Evolutionary conservation across 192 early-diverging fungal genomes (phyloP).

Genomic region (Podila horticola): DNA sequence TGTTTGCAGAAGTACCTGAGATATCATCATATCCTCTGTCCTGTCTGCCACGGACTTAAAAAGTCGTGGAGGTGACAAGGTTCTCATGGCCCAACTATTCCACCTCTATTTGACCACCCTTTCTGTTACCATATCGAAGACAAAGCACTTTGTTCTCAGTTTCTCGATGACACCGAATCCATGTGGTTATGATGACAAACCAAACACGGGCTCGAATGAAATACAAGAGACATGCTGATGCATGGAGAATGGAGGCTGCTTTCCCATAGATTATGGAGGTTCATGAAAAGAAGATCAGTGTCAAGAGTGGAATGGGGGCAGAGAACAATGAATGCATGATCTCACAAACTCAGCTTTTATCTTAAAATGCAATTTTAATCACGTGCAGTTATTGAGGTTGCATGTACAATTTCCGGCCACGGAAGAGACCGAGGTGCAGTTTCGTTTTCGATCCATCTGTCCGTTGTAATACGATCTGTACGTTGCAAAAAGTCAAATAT

Average conservation of each 20-base stretch:
- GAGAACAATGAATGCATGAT: neutral
- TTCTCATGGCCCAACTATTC: neutral
- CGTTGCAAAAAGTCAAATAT: neutral
- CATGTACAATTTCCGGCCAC: slow-evolving; percentile 44
- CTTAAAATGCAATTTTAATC: neutral
- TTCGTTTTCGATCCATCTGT: slow-evolving; percentile 44
- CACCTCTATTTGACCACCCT: too few relatives aligned
- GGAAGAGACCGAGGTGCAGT: slow-evolving; percentile 35
- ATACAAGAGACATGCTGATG: too few relatives aligned
- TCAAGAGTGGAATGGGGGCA: too few relatives aligned
- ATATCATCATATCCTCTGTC: slow-evolving; percentile 36
- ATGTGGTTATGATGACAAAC: too few relatives aligned
- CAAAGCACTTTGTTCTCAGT: too few relatives aligned
- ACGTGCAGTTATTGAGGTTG: slow-evolving; percentile 25
- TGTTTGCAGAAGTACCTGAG: slow-evolving; percentile 51
- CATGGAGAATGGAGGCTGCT: too few relatives aligned
- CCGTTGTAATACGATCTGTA: slow-evolving; percentile 39
- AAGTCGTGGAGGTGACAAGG: neutral
- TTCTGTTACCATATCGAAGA: too few relatives aligned
- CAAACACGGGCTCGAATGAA: too few relatives aligned
- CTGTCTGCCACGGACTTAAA: neutral
- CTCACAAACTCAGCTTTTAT: neutral
- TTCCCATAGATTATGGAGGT: too few relatives aligned
- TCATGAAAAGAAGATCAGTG: too few relatives aligned
- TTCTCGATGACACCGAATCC: too few relatives aligned